Conservation (phyloP, 2,329 filamentous ascomycete genomes). For the Cladobotryum mycophilum region DNA sequence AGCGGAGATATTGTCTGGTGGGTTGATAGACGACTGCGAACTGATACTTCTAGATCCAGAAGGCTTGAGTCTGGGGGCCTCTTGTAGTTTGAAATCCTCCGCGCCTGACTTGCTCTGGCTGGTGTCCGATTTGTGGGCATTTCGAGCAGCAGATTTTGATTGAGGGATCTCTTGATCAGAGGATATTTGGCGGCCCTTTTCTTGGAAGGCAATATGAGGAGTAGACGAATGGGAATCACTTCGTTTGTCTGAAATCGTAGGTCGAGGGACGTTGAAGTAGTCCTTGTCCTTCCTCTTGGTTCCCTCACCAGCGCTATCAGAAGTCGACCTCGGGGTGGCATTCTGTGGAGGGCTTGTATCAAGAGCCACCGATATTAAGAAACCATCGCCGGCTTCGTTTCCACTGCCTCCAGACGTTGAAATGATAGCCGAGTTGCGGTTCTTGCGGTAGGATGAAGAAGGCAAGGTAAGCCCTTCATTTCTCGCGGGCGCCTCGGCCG, state of each 20-base stretch:
- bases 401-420: constrained; percentile 32
- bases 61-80: constrained; percentile 62
- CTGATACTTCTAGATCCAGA: constrained; percentile 35
- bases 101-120: constrained; percentile 19
- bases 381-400: constrained; percentile 58
- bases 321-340: constrained; percentile 47
- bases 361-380: constrained; percentile 69
- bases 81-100: constrained; percentile 68
- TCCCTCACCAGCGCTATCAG: constrained; percentile 40
- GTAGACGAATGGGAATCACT: constrained; percentile 52
- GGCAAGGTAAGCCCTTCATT: constrained; percentile 63
- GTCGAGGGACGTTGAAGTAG: constrained; percentile 48
- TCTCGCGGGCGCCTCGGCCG: constrained; percentile 30
- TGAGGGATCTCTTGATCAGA: constrained; percentile 53
- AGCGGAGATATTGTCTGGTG: constrained; percentile 28
- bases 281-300: constrained; percentile 50
- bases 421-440: constrained; percentile 65
- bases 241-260: constrained; percentile 38
- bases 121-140: constrained; percentile 36
- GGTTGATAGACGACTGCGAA: constrained; percentile 36
- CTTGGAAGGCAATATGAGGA: constrained; percentile 89
- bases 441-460: constrained; percentile 69
- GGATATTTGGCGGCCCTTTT: constrained; percentile 60
- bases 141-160: constrained; percentile 43
- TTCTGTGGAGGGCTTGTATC: constrained; percentile 59